Evolutionary conservation across 2,329 filamentous ascomycete genomes (phyloP).

Genomic region (Diaporthe vexans): DNA sequence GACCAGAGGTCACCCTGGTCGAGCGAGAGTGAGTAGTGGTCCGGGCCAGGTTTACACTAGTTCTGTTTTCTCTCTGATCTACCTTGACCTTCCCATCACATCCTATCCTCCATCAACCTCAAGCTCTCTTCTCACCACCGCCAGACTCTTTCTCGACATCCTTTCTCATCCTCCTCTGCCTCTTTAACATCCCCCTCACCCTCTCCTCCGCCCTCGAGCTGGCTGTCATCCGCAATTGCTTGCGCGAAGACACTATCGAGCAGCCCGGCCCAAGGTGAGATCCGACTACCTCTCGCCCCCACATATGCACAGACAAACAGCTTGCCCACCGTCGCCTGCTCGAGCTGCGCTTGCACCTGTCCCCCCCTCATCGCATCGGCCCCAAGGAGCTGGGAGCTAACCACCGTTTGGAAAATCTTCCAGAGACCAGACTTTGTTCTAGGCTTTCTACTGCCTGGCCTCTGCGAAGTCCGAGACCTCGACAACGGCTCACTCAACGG

Average conservation of each 20-base stretch:
- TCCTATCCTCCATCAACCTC: conserved; percentile 37
- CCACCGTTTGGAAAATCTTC: conserved; percentile 22
- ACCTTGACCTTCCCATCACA: conserved; percentile 39
- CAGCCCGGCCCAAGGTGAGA: conserved; percentile 31
- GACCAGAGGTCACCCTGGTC: conserved; percentile 34
- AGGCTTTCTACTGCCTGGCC: conserved; percentile 28
- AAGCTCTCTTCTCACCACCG: conserved; percentile 38
- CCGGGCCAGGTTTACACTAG: conserved; percentile 36
- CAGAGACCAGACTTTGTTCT: conserved; percentile 33
- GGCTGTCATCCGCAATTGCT: conserved; percentile 28
- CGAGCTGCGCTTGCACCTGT: conserved; percentile 31
- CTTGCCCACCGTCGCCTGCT: conserved; percentile 34
- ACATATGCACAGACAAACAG: conserved; percentile 40
- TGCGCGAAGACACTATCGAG: conserved; percentile 30
- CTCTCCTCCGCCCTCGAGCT: conserved; percentile 33
- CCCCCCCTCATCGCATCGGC: conserved; percentile 28
- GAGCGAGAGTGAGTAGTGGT: conserved; percentile 31
- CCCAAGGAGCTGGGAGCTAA: conserved; percentile 33
- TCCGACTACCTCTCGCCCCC: conserved; percentile 30
- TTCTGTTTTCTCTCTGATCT: conserved; percentile 42
- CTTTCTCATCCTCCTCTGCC: conserved; percentile 27
- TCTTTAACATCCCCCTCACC: conserved; percentile 22
- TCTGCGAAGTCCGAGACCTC: conserved; percentile 27
- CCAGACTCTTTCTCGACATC: conserved; percentile 24
- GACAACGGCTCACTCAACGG: conserved; percentile 28